A percentile compares a stretch with the other conserved stretches of the same genome.
These are phyloP conservation scores for Astraeus odoratus DNA, from an alignment of 768 basidiomycete genomes.

Conservation along the genomic window DNA sequence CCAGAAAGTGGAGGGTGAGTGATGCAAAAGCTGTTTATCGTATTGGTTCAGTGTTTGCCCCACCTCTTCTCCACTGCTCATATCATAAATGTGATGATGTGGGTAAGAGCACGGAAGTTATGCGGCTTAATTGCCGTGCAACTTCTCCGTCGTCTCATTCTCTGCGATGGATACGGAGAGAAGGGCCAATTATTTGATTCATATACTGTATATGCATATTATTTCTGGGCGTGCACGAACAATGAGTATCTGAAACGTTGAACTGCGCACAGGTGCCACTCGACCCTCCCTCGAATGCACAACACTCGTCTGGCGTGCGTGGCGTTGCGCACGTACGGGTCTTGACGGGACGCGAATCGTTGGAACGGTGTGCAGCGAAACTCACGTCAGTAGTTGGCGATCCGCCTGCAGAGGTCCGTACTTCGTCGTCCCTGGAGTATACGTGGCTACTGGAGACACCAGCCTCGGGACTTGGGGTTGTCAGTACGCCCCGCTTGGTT, in stretches of 20 bases:
- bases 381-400: slow-evolving; percentile 45
- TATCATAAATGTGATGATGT: no score
- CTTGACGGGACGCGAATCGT: slow-evolving; percentile 25
- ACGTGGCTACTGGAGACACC: slow-evolving; percentile 41
- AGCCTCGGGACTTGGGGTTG: slow-evolving; percentile 8
- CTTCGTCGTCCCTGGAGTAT: slow-evolving; percentile 15
- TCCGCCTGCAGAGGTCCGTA: slow-evolving; percentile 17
- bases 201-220: no score
- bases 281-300: slow-evolving; percentile 37
- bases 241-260: neutral
- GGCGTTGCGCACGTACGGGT: slow-evolving; percentile 48
- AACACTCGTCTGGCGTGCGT: slow-evolving; percentile 43
- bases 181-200: neutral
- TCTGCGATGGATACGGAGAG: neutral
- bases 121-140: neutral
- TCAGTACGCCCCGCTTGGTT: slow-evolving; percentile 25
- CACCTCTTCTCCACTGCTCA: no score
- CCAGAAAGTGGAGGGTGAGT: slow-evolving; percentile 50
- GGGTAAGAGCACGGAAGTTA: no score
- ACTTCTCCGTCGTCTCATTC: no score
- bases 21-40: neutral
- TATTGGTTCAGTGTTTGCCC: neutral
- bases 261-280: slow-evolving; percentile 39
- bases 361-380: slow-evolving; percentile 29
- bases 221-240: no score